Conservation (phyloP, 2,329 filamentous ascomycete genomes). For the Monilinia polystroma region DNA sequence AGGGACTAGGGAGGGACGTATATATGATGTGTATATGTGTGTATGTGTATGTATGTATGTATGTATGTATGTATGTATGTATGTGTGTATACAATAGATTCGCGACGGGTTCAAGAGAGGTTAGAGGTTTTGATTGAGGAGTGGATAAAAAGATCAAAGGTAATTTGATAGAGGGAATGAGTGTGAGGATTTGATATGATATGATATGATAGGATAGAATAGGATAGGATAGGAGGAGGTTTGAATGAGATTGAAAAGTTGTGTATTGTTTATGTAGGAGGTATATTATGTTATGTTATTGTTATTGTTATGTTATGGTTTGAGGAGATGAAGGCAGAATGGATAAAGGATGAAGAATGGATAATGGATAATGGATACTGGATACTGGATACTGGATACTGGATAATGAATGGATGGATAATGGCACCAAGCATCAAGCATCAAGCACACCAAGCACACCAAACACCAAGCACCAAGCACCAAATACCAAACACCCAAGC, state of each 20-base stretch:
- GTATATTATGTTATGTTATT: no score
- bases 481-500: no score
- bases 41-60: not conserved
- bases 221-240: not conserved
- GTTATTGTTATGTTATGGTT: no score
- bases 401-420: no score
- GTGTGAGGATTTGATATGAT: not conserved
- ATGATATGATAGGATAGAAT: not conserved
- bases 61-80: not conserved
- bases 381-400: no score
- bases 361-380: no score
- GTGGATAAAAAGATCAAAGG: not conserved
- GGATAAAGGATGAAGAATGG: no score
- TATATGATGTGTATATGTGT: not conserved
- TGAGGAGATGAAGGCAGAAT: no score
- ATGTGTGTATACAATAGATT: constrained; percentile 6
- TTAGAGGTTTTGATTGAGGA: constrained; percentile 2
- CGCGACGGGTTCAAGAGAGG: not conserved
- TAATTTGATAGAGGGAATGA: not conserved
- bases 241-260: not conserved
- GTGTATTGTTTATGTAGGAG: not conserved
- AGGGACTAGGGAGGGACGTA: no score
- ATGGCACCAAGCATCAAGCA: no score
- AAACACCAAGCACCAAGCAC: no score
- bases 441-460: no score